Percentiles rank a stretch among this genome's conserved stretches.
phyloP scores from a whole-genome alignment of 805 yeast genomes.

The Candida jianshihensis region DNA sequence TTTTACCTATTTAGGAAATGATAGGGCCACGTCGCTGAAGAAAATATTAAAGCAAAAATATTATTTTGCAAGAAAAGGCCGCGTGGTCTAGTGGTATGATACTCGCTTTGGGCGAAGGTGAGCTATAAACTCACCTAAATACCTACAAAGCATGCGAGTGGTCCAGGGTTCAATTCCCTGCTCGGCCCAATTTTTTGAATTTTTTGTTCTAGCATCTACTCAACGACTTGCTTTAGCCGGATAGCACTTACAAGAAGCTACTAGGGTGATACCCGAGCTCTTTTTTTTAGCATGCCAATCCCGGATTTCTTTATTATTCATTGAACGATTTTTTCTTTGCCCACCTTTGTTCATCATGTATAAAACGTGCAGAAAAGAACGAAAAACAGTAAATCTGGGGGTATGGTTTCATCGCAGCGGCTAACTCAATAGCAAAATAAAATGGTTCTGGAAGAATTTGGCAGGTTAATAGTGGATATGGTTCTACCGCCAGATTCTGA shows the following conservation, averaged over 20 bases:
- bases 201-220: slow-evolving; percentile 1
- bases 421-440: too few species aligned
- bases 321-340: too few species aligned
- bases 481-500: not conserved
- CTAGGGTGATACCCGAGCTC: too few species aligned
- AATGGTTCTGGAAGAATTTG: not conserved
- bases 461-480: not conserved
- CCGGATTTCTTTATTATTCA: too few species aligned
- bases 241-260: too few species aligned
- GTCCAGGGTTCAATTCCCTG: slow-evolving; percentile 29
- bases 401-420: too few species aligned
- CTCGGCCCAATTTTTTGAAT: slow-evolving; percentile 23
- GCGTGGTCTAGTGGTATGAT: slow-evolving; percentile 29
- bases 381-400: too few species aligned
- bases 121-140: slow-evolving; percentile 9
- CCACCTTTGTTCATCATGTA: too few species aligned
- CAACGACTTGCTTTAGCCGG: too few species aligned
- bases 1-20: slow-evolving; percentile 1
- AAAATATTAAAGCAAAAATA: too few species aligned
- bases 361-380: too few species aligned
- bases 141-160: slow-evolving; percentile 24
- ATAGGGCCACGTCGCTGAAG: not conserved
- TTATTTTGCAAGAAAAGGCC: slow-evolving; percentile 13
- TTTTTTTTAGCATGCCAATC: too few species aligned
- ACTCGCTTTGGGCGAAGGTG: slow-evolving; percentile 26